Evolutionary conservation across 176 grass and related monocot species (phyloP), one percentile per base, ranked within the genome.

Genomic region (Eleusine coracana): DNA sequence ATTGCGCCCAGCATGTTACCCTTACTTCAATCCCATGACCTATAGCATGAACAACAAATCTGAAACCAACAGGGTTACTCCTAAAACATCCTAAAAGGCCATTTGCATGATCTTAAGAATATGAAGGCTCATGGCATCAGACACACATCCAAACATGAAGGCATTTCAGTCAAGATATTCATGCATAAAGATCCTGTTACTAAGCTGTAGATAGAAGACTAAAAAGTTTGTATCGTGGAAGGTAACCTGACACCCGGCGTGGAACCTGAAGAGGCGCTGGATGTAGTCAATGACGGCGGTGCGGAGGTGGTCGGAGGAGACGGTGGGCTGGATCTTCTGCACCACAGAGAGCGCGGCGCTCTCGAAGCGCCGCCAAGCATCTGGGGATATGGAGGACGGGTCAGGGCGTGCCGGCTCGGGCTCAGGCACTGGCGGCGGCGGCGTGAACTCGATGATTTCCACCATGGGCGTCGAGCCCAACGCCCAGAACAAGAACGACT

Each of bases 281-380:
- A 98, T 91, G 76, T 93, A 95, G 44, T 70, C 84, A 3, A 95
- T 71, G 65, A 98, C 87, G 83, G 84, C 87, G 59, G 87, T 86
- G 62, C 96, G 87, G 52, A 93, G 88, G 31, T 42, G 64, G 59
- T 98, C 91, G 13, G 92, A 98, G 60, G 86, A 46, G 18, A 74
- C 50, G 73, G 89, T 95, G n/a, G 96, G 96, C 82, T 91, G 90
- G 75, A 98, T 87, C 80, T 70, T 86, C 34, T 45, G 39, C 51
- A 95, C 42, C 14, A 98, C 87, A 10, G 92, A 76, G 68, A 52
- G 38, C 10, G 92, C 76, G 44, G 96, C 96, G 68, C 65, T 34
- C 90, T 98, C 96, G 39, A 94, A 88, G 38, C 68, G 92, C 44
- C 46, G 62, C 92, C 92, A 95, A 18, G 64, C 66, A 25, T 83